These are phyloP conservation scores for Corchorus olitorius DNA, from an alignment of 345 rosid genomes.

Conservation along the genomic window DNA sequence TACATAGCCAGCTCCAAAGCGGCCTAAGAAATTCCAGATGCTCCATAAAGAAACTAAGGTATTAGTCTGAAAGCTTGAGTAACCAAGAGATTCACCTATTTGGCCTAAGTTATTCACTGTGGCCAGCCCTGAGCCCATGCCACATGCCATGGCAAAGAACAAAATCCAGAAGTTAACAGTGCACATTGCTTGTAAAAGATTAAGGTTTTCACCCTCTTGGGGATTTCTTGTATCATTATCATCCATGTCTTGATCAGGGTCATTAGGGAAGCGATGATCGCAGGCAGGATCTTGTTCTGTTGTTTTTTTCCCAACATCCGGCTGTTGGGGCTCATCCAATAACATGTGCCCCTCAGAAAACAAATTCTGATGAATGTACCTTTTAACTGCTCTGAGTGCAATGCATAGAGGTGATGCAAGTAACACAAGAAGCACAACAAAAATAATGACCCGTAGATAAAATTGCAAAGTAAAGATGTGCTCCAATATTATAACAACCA, in stretches of 20 bases:
- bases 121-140: constrained; percentile 62
- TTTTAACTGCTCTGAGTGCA: constrained; percentile 32
- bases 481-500: constrained; percentile 42
- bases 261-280: background rate
- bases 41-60: constrained; percentile 48
- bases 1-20: constrained; percentile 48
- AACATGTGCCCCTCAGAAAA: constrained; percentile 18
- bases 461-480: constrained; percentile 29
- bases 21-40: constrained; percentile 55
- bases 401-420: constrained; percentile 43
- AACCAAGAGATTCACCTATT: constrained; percentile 55
- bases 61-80: constrained; percentile 36
- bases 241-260: background rate
- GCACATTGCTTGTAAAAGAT: constrained; percentile 41
- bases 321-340: constrained; percentile 10
- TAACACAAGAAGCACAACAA: constrained; percentile 39
- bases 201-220: constrained; percentile 23
- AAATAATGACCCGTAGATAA: constrained; percentile 21
- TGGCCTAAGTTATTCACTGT: constrained; percentile 55
- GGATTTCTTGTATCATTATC: constrained; percentile 3
- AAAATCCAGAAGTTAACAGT: constrained; percentile 51
- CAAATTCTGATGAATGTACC: constrained; percentile 16
- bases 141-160: constrained; percentile 53
- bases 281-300: background rate
- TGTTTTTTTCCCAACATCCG: background rate